Evolutionary conservation across 2,329 filamentous ascomycete genomes (phyloP), one percentile per base, ranked within the genome.

Genomic region (Lasiodiplodia gonubiensis): DNA sequence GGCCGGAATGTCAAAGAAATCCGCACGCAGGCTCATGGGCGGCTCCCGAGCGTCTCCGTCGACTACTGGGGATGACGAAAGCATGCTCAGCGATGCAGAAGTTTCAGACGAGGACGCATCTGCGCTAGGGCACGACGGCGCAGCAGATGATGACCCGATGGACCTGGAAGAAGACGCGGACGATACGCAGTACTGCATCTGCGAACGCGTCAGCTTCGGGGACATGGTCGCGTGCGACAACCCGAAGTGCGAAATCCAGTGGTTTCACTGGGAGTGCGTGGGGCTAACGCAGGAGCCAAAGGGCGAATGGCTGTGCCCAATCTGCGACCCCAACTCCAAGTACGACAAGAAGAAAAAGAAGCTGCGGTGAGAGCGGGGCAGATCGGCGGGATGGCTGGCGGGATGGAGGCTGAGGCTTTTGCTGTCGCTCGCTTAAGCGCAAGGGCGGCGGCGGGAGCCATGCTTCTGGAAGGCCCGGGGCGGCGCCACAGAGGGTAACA

Each of bases 191-290:
- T 95, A 95, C 80, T 95, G 92, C 80, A 85, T 90, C 35, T 95
- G 92, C 78, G 90, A 94, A 77, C 91, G 91, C 73, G 90, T 94
- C 71, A 93, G 90, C 78, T 93, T 92, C 75, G 92, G 92, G 69
- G 90, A 94, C 75, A 95, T 95, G 92, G 92, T 95, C 70, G 92
- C 91, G 35, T 95, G 92, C 81, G 92, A 95, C 81, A 94, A 94
- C 77, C 88, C 91, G 68, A 86, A 89, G 71, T 95, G 92, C 79
- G 88, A 89, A 55, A 92, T 88, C 74, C 92, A 95, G 80, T 95
- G 92, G 92, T 95, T 95, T 78, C 92, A 95, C 80, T 95, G 92
- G 90, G 88, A 80, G 68, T 85, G 83, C 69, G 82, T 85, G 60
- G 80, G 80, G 33, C 79, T 85, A 69, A 82, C 82, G 69, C 78